A percentile compares a stretch with the other conserved stretches of the same genome.
These are phyloP conservation scores for Suillus paluster DNA, from an alignment of 768 basidiomycete species.

Conservation along the genomic window DNA sequence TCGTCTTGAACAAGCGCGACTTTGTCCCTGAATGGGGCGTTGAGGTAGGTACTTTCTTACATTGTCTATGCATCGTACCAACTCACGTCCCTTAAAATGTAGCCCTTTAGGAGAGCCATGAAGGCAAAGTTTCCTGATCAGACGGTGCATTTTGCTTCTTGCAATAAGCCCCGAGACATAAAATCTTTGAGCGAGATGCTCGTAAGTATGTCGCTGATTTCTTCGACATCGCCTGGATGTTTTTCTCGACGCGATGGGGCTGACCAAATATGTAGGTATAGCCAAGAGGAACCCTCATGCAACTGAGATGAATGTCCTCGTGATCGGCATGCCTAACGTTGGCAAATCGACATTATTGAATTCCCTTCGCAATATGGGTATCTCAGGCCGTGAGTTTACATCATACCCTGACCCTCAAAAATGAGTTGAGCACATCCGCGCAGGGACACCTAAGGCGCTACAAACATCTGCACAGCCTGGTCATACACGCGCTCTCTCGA, in stretches of 20 bases:
- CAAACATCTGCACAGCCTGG: slow-evolving; percentile 90
- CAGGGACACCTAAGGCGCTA: slow-evolving; percentile 87
- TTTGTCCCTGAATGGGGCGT: slow-evolving; percentile 88
- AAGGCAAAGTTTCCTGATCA: slow-evolving; percentile 71
- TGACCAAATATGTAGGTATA: slow-evolving; percentile 50
- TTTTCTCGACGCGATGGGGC: background rate
- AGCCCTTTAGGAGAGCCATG: slow-evolving; percentile 83
- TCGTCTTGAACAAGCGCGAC: slow-evolving; percentile 94
- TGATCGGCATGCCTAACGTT: slow-evolving; percentile 99
- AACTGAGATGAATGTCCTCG: slow-evolving; percentile 84
- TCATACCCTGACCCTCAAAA: slow-evolving; percentile 7
- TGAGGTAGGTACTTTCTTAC: slow-evolving; percentile 58
- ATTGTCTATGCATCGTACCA: slow-evolving; percentile 11
- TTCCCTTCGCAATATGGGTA: slow-evolving; percentile 84
- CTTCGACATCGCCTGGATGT: background rate
- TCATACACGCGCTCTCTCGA: slow-evolving; percentile 87
- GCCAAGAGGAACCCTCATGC: slow-evolving; percentile 71
- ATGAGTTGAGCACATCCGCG: slow-evolving; percentile 8
- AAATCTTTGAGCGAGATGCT: slow-evolving; percentile 65
- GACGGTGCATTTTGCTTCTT: slow-evolving; percentile 70
- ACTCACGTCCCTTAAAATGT: slow-evolving; percentile 15
- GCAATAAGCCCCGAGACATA: slow-evolving; percentile 69
- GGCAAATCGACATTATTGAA: slow-evolving; percentile 97
- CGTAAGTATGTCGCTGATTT: slow-evolving; percentile 62
- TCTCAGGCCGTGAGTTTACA: slow-evolving; percentile 74